phyloP scores from a whole-genome alignment of 371 early-diverging fungal genomes.

The Mortierella sp. region DNA sequence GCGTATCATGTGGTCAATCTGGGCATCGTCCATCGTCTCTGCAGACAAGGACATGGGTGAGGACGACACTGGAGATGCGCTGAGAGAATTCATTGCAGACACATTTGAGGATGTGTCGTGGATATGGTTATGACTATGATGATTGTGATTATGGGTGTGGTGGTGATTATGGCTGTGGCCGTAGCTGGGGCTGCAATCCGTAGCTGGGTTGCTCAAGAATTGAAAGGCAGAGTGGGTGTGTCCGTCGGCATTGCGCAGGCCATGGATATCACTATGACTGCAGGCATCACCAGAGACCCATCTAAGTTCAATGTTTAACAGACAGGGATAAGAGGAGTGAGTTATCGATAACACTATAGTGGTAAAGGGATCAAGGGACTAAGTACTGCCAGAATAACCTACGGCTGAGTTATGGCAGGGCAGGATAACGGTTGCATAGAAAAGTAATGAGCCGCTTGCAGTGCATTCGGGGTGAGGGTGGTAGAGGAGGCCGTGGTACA shows the following conservation, averaged over 20 bases:
- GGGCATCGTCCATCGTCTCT: slow-evolving; percentile 33
- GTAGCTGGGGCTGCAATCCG: background rate
- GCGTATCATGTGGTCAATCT: slow-evolving; percentile 43
- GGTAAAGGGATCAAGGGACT: background rate
- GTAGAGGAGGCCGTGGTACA: too few species aligned
- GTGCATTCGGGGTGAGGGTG: slow-evolving; percentile 12
- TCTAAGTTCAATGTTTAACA: slow-evolving; percentile 12
- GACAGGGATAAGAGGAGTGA: background rate
- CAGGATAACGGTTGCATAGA: slow-evolving; percentile 12
- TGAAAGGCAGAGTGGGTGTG: slow-evolving; percentile 38
- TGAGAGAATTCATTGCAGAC: slow-evolving; percentile 17
- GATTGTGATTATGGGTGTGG: background rate
- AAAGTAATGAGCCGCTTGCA: slow-evolving; percentile 31
- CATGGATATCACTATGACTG: slow-evolving; percentile 26
- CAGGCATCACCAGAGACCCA: slow-evolving; percentile 23
- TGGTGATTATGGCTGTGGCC: background rate
- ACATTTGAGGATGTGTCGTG: slow-evolving; percentile 15
- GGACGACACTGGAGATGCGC: slow-evolving; percentile 22
- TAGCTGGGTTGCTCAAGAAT: slow-evolving; percentile 15
- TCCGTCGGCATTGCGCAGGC: too few species aligned
- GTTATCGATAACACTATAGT: background rate
- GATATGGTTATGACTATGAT: slow-evolving; percentile 6
- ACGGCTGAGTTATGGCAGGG: slow-evolving; percentile 31
- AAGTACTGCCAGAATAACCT: slow-evolving; percentile 1
- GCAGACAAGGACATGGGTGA: slow-evolving; percentile 18